phyloP scores from a whole-genome alignment of 352 stramenopile genomes.

The Phytopythium helicoides region DNA sequence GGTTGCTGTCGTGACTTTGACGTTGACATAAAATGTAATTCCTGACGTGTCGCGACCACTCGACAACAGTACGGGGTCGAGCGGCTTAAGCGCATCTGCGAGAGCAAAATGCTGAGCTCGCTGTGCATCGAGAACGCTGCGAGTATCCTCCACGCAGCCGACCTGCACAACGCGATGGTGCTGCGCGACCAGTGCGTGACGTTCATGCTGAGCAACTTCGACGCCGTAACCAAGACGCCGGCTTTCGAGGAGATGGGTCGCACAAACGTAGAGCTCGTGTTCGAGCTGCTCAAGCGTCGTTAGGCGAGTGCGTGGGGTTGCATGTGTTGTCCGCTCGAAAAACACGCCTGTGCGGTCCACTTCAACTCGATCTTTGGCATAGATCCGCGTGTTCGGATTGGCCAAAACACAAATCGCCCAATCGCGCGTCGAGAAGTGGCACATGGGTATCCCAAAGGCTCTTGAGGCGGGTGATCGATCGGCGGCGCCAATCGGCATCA shows the following conservation, averaged over 20 bases:
- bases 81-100: constrained; percentile 92
- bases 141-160: constrained; percentile 95
- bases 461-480: background rate
- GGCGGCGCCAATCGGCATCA: background rate
- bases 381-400: background rate
- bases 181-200: constrained; percentile 94
- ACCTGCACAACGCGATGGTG: constrained; percentile 92
- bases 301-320: constrained; percentile 14
- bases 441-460: background rate
- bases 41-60: background rate
- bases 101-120: constrained; percentile 94
- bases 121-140: constrained; percentile 96
- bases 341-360: background rate
- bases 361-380: constrained; percentile 5
- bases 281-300: constrained; percentile 93
- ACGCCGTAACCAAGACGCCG: constrained; percentile 94
- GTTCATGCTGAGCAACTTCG: constrained; percentile 98
- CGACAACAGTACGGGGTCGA: constrained; percentile 72
- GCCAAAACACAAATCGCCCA: constrained; percentile 1
- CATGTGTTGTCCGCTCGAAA: background rate
- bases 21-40: no score
- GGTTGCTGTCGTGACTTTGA: constrained; percentile 3
- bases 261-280: constrained; percentile 98
- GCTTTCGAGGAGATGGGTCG: constrained; percentile 98
- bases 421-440: constrained; percentile 1